phyloP scores from a whole-genome alignment of 371 early-diverging fungal genomes.

The Actinomortierella ambigua region DNA sequence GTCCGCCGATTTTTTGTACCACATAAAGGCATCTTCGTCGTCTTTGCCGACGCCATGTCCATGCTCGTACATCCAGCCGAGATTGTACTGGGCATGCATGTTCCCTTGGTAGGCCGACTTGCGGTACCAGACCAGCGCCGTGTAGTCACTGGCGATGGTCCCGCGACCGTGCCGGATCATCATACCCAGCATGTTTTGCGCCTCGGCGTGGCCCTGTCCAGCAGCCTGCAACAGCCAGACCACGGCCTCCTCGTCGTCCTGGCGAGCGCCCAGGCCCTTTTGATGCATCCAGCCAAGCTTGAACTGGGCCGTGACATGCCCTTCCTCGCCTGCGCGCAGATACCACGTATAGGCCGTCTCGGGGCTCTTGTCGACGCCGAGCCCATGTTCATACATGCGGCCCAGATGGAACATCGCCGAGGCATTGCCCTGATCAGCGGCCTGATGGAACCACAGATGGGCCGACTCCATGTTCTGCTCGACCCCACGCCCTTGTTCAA shows the following conservation, averaged over 20 bases:
- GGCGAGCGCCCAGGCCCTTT: conserved; percentile 76
- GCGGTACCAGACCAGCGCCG: conserved; percentile 73
- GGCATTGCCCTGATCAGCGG: conserved; percentile 73
- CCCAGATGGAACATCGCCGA: conserved; percentile 80
- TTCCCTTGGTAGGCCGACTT: conserved; percentile 73
- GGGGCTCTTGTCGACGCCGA: conserved; percentile 58
- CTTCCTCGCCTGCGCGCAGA: conserved; percentile 51
- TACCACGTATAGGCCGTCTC: conserved; percentile 64
- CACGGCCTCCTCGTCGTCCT: conserved; percentile 64
- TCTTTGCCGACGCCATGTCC: conserved; percentile 75
- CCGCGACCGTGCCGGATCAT: conserved; percentile 83
- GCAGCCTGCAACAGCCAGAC: conserved; percentile 71
- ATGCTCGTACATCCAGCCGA: conserved; percentile 81
- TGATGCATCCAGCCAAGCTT: conserved; percentile 81
- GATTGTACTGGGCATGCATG: conserved; percentile 78
- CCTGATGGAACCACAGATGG: conserved; percentile 67
- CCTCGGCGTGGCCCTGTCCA: conserved; percentile 61
- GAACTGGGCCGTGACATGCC: conserved; percentile 69
- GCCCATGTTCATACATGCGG: conserved; percentile 77
- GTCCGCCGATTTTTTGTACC: conserved; percentile 74
- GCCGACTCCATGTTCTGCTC: conserved; percentile 66
- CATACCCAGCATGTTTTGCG: conserved; percentile 82
- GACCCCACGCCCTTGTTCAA: conserved; percentile 85
- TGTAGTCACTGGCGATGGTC: conserved; percentile 54
- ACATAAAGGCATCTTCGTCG: conserved; percentile 60